A percentile compares a stretch with the other conserved stretches of the same genome.
These are phyloP conservation scores for Penicillium sp. DNA, from an alignment of 2,329 filamentous ascomycete genomes.

Conservation along the genomic window DNA sequence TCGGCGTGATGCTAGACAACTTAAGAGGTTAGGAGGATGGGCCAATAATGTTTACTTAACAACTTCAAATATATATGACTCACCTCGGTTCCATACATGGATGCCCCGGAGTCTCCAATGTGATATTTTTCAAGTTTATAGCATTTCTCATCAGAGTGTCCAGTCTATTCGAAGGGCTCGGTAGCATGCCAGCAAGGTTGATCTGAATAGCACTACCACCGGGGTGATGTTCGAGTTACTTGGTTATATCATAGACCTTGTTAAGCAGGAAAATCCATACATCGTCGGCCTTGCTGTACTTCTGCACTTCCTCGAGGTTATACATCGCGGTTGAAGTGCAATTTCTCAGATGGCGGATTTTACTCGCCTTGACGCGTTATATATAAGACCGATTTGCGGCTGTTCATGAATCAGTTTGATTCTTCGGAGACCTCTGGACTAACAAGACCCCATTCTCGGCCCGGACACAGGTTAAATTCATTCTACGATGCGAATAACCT, in stretches of 20 bases:
- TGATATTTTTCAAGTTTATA: conserved; percentile 33
- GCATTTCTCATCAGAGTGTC: conserved; percentile 49
- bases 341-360: neutral
- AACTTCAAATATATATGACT: neutral
- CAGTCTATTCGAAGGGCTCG: conserved; percentile 42
- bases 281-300: neutral
- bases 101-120: neutral
- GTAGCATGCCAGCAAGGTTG: conserved; percentile 45
- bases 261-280: neutral
- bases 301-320: neutral
- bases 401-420: neutral
- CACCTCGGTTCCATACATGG: too few species aligned
- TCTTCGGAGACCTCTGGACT: neutral
- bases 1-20: conserved; percentile 22
- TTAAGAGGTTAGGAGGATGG: neutral
- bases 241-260: neutral
- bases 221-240: conserved; percentile 61
- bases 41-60: neutral
- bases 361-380: neutral
- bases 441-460: neutral
- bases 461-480: neutral
- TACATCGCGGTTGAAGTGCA: neutral
- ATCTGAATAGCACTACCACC: conserved; percentile 42
- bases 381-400: neutral
- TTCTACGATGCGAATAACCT: neutral